phyloP scores from a whole-genome alignment of 306 rosid genomes.

The Vigna unguiculata region DNA sequence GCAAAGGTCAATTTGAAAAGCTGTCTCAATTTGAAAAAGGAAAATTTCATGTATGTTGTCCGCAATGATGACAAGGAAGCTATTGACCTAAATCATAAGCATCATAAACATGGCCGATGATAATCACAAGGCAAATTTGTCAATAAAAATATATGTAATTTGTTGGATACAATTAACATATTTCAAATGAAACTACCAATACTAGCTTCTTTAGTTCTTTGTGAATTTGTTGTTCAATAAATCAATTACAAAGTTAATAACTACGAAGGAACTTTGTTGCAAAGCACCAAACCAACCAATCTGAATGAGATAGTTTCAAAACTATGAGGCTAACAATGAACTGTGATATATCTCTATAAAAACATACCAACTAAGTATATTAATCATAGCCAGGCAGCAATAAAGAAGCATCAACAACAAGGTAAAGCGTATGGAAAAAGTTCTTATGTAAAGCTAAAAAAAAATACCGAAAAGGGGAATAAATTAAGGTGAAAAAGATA shows the following conservation, averaged over 20 bases:
- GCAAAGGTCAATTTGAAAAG: constrained; percentile 14
- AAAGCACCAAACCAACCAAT: constrained; percentile 5
- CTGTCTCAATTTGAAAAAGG: neutral
- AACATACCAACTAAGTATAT: neutral
- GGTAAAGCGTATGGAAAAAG: neutral
- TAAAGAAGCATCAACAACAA: constrained; percentile 1
- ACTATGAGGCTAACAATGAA: constrained; percentile 7
- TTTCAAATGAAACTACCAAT: constrained; percentile 15
- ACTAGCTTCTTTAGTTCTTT: neutral
- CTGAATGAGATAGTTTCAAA: neutral
- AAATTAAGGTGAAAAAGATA: constrained; percentile 7
- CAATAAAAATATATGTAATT: neutral
- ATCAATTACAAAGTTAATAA: neutral
- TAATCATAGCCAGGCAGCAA: neutral
- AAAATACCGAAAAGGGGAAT: neutral
- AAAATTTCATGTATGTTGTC: constrained; percentile 1
- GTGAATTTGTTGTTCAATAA: neutral
- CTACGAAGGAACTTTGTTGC: neutral
- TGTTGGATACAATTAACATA: neutral
- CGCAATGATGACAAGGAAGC: constrained; percentile 1
- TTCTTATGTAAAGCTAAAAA: neutral
- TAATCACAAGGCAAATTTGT: neutral
- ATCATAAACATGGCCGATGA: neutral
- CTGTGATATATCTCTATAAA: neutral
- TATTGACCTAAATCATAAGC: constrained; percentile 1